phyloP scores from a whole-genome alignment of 2,329 filamentous ascomycete species.

The Sporothrix brunneoviolacea region DNA sequence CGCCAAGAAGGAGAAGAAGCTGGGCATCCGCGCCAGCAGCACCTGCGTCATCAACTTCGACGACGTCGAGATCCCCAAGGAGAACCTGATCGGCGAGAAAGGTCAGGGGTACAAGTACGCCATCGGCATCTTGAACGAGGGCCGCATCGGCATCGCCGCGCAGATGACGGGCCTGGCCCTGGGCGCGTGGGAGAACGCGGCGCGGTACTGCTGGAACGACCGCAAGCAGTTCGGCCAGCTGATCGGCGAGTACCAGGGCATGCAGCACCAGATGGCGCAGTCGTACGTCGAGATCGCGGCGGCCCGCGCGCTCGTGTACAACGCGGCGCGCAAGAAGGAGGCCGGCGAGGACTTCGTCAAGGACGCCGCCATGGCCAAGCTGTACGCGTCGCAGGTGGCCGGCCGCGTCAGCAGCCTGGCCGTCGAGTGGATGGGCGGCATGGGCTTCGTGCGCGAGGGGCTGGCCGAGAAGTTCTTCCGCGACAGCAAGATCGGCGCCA shows the following conservation, averaged over 20 bases:
- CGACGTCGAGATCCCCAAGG: conserved; percentile 83
- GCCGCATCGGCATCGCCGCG: conserved; percentile 92
- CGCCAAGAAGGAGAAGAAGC: conserved; percentile 99
- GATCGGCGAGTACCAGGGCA: conserved; percentile 95
- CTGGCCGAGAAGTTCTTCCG: conserved; percentile 97
- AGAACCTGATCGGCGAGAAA: conserved; percentile 79
- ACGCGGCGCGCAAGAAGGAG: conserved; percentile 96
- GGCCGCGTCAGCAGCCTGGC: conserved; percentile 77
- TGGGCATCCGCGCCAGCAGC: conserved; percentile 90
- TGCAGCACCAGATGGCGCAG: conserved; percentile 98
- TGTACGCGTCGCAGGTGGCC: conserved; percentile 89
- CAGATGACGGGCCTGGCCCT: conserved; percentile 98
- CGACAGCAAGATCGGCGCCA: conserved; percentile 97
- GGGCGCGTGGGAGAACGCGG: conserved; percentile 92
- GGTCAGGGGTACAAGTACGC: conserved; percentile 98
- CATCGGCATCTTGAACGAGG: conserved; percentile 89
- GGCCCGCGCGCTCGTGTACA: conserved; percentile 87
- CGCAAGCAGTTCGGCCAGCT: conserved; percentile 92
- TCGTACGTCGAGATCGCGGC: conserved; percentile 90
- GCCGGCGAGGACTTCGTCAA: conserved; percentile 89
- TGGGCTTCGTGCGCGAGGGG: conserved; percentile 96
- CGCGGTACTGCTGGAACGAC: conserved; percentile 94
- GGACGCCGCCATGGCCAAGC: conserved; percentile 97
- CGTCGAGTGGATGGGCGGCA: conserved; percentile 98
- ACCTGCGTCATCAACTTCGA: conserved; percentile 98